phyloP scores from a whole-genome alignment of 257 asterid species.

The Pogostemon cablin region DNA sequence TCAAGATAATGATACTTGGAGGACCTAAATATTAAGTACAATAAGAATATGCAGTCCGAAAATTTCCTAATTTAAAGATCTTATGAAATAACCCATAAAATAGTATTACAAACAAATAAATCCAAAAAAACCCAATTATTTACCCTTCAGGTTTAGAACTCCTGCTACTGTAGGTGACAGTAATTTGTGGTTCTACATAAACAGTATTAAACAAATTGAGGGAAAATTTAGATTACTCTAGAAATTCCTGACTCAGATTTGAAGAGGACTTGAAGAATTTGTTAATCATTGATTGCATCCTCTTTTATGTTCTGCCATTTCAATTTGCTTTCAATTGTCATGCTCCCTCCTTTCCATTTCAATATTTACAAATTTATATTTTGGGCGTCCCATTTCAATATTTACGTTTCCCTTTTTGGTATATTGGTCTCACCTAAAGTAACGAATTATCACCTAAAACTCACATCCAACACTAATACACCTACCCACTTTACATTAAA shows the following conservation, averaged over 20 bases:
- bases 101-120: neutral
- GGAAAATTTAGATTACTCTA: slow-evolving; percentile 30
- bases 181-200: slow-evolving; percentile 40
- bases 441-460: no score
- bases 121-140: neutral
- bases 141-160: slow-evolving; percentile 36
- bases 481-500: no score
- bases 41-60: neutral
- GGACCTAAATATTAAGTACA: neutral
- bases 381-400: no score
- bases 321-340: neutral
- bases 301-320: slow-evolving; percentile 17
- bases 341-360: no score
- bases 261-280: slow-evolving; percentile 55
- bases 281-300: slow-evolving; percentile 64
- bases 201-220: slow-evolving; percentile 17
- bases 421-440: no score
- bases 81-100: neutral
- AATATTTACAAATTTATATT: no score
- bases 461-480: no score
- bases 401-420: no score
- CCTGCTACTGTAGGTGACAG: slow-evolving; percentile 47
- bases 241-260: slow-evolving; percentile 31
- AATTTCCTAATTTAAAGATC: neutral
- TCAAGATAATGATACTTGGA: neutral